phyloP scores from a whole-genome alignment of 805 yeast species.

The Sugiyamaella qingdaonensis region DNA sequence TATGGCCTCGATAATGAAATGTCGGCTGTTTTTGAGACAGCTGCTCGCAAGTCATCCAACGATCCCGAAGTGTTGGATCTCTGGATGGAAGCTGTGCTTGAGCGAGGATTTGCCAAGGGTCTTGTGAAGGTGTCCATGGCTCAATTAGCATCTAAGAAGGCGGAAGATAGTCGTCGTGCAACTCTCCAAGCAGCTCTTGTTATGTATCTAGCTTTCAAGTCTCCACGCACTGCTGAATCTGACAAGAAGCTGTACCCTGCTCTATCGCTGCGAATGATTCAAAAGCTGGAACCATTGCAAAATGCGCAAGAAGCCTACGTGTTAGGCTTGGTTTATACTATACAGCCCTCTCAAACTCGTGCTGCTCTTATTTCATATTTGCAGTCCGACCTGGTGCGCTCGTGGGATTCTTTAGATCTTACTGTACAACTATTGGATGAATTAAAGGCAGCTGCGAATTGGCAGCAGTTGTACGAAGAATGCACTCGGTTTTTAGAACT shows the following conservation, averaged over 20 bases:
- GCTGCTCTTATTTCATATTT: slow-evolving; percentile 36
- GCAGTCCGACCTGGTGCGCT: slow-evolving; percentile 15
- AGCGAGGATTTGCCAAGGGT: slow-evolving; percentile 44
- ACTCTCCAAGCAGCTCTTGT: slow-evolving; percentile 37
- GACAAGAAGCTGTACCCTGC: slow-evolving; percentile 53
- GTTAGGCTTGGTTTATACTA: slow-evolving; percentile 47
- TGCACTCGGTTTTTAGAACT: slow-evolving; percentile 42
- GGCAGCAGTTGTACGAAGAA: slow-evolving; percentile 42
- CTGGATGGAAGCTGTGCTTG: slow-evolving; percentile 57
- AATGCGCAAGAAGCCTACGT: slow-evolving; percentile 66
- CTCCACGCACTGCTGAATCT: slow-evolving; percentile 36
- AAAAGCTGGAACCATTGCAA: slow-evolving; percentile 46
- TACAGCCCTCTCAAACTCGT: slow-evolving; percentile 19
- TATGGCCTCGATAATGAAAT: slow-evolving; percentile 20
- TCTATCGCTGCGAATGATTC: slow-evolving; percentile 57
- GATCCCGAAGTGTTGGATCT: slow-evolving; percentile 24
- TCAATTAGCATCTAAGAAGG: slow-evolving; percentile 19
- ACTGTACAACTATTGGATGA: slow-evolving; percentile 40
- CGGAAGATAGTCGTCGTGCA: slow-evolving; percentile 19
- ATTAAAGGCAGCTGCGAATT: slow-evolving; percentile 40
- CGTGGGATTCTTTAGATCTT: slow-evolving; percentile 55
- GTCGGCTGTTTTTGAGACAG: slow-evolving; percentile 15
- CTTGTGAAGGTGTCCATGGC: slow-evolving; percentile 48
- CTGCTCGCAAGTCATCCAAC: slow-evolving; percentile 16
- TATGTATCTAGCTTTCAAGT: slow-evolving; percentile 39